Evolutionary conservation across 345 rosid genomes (phyloP), one percentile per base, ranked within the genome.

Genomic region (Luvunga scandens): DNA sequence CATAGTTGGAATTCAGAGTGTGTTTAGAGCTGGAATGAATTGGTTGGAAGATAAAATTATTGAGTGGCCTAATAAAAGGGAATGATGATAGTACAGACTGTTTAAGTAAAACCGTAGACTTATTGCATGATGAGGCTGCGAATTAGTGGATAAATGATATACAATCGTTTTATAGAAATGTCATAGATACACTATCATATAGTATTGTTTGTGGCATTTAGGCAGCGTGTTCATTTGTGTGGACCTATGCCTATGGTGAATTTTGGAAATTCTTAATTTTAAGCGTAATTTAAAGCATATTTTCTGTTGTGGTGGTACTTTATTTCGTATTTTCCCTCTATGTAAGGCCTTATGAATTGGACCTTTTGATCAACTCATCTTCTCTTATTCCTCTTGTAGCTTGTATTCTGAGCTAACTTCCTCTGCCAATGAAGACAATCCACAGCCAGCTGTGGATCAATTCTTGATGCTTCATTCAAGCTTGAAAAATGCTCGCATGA

Each of bases 351-450:
- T 10, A 34, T 31, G 63, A 30, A 10, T 55, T 30, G 24, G 75
- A 71, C 12, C 28, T 59, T 21, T 16, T 69, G 77, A 67, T 70
- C 27, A 18, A 74, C 69, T 48, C 12, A 6, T 80, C 63, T 31
- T 69, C 63, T 39, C 6, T 28, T 75, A 38, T 24, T 59, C 57
- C 70, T 78, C 70, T 48, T 84, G 88, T 89, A 96, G 99, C 72
- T 79, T 80, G 81, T 96, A 91, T 84, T 85, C 92, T 18, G 93
- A 91, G 75, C 88, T 96, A 75, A 83, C 87, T 64, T 82, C 88
- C 36, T 82, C 92, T 64, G 97, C 99, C 2, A 89, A 90, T 80
- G 97, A 92, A 88, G 97, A 92, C 65, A 91, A 91, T 84, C 98
- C 98, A 24, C 92, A 88, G 75, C 97, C 94, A 25, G 89, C 91